A percentile compares a stretch with the other conserved stretches of the same genome.
Evolutionary conservation across 495 filamentous ascomycete species (phyloP).

Genomic region (Aspergillus affinis): DNA sequence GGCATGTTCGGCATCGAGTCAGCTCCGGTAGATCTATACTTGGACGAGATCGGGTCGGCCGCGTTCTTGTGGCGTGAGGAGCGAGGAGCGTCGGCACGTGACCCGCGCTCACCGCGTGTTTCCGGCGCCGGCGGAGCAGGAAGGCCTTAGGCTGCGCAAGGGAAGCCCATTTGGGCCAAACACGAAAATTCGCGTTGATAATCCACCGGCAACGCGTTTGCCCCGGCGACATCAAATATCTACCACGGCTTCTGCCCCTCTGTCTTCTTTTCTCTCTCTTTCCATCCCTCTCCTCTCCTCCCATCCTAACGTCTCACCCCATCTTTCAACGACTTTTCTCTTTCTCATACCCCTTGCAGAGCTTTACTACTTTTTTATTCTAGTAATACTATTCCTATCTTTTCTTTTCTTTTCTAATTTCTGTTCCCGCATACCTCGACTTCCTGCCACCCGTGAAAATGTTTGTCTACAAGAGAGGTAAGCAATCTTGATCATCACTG

Average conservation of each 20-base stretch:
- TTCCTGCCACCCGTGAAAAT: constrained; percentile 38
- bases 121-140: constrained; percentile 3
- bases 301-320: constrained; percentile 17
- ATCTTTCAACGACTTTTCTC: constrained; percentile 6
- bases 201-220: constrained; percentile 37
- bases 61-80: constrained; percentile 2
- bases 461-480: constrained; percentile 74
- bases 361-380: constrained; percentile 10
- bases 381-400: constrained; percentile 17
- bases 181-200: constrained; percentile 43
- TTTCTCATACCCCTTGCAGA: constrained; percentile 17
- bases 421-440: constrained; percentile 14
- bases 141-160: constrained; percentile 9
- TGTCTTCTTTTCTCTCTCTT: constrained; percentile 31
- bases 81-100: neutral
- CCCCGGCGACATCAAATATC: constrained; percentile 40
- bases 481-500: constrained; percentile 25
- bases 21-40: neutral
- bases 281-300: constrained; percentile 20
- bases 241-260: constrained; percentile 36
- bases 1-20: neutral
- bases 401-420: constrained; percentile 13
- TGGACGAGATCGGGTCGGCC: neutral
- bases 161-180: constrained; percentile 34
- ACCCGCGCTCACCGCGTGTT: constrained; percentile 9